Conservation (phyloP, 2,329 filamentous ascomycete species). For the Colletotrichum sp. region DNA sequence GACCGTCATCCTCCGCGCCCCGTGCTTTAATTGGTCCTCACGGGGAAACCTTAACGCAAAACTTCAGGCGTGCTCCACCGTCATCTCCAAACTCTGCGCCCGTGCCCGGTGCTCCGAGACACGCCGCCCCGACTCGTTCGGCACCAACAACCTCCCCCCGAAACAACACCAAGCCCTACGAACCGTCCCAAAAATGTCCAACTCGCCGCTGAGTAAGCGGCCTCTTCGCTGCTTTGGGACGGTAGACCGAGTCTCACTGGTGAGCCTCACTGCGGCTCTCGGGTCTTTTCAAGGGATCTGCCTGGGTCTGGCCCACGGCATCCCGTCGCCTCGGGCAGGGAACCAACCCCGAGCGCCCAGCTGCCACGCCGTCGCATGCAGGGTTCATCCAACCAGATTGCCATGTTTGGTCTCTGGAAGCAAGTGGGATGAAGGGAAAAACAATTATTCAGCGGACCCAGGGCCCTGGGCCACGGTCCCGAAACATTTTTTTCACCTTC, state of each 20-base stretch:
- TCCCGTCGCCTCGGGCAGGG: constrained; percentile 2
- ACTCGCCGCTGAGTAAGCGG: constrained; percentile 7
- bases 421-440: background rate
- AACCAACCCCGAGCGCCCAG: background rate
- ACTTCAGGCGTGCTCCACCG: background rate
- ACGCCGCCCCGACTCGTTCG: constrained; percentile 1
- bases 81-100: background rate
- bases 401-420: background rate
- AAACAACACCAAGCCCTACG: background rate
- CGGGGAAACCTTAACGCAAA: background rate
- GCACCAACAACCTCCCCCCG: background rate
- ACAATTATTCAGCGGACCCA: background rate
- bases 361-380: background rate
- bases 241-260: background rate
- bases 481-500: background rate
- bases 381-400: background rate
- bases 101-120: background rate
- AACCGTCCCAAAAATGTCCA: background rate
- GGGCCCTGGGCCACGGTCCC: background rate
- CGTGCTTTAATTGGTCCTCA: background rate
- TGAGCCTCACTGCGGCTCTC: background rate
- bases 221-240: background rate
- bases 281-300: background rate
- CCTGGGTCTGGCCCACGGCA: background rate
- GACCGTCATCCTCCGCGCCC: background rate